Conservation (phyloP, 2,329 filamentous ascomycete species). For the Fonsecaea nubica region DNA sequence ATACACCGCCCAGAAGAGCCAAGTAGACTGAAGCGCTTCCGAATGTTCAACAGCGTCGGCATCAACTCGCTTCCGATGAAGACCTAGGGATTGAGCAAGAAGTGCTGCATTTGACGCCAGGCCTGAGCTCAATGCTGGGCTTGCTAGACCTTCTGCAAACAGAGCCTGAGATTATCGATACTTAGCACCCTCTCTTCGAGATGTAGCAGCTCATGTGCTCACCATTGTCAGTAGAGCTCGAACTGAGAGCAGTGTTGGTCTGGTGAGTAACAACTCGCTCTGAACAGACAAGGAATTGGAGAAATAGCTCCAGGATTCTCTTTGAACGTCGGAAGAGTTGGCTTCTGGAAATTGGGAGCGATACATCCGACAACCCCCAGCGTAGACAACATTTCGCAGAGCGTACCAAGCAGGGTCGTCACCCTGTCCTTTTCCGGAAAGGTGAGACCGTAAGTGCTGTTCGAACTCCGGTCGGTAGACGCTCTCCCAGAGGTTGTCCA, state of each 20-base stretch:
- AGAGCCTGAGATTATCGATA: background rate
- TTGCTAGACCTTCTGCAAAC: slow-evolving; percentile 22
- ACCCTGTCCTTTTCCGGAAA: background rate
- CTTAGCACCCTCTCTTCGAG: background rate
- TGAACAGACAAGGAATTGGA: slow-evolving; percentile 16
- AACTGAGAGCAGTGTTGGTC: slow-evolving; percentile 8
- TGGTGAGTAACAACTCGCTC: slow-evolving; percentile 9
- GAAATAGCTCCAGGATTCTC: slow-evolving; percentile 21
- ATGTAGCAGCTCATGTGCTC: background rate
- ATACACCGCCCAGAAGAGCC: slow-evolving; percentile 27
- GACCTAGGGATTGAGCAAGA: slow-evolving; percentile 12
- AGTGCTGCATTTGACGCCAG: slow-evolving; percentile 13
- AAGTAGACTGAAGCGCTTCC: slow-evolving; percentile 5
- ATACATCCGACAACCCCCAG: slow-evolving; percentile 13
- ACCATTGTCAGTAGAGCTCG: slow-evolving; percentile 14
- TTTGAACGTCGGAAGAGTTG: slow-evolving; percentile 5
- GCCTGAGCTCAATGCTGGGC: slow-evolving; percentile 12
- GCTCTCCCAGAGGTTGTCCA: slow-evolving; percentile 12
- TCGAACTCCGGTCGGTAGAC: slow-evolving; percentile 14
- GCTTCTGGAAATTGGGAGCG: slow-evolving; percentile 4
- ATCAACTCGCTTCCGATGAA: slow-evolving; percentile 6
- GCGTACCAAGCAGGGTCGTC: slow-evolving; percentile 16
- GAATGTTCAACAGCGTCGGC: background rate
- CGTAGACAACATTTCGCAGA: slow-evolving; percentile 15
- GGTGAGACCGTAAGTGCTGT: slow-evolving; percentile 3